These are phyloP conservation scores for Quercus ilex DNA, from an alignment of 306 rosid species.

Conservation along the genomic window DNA sequence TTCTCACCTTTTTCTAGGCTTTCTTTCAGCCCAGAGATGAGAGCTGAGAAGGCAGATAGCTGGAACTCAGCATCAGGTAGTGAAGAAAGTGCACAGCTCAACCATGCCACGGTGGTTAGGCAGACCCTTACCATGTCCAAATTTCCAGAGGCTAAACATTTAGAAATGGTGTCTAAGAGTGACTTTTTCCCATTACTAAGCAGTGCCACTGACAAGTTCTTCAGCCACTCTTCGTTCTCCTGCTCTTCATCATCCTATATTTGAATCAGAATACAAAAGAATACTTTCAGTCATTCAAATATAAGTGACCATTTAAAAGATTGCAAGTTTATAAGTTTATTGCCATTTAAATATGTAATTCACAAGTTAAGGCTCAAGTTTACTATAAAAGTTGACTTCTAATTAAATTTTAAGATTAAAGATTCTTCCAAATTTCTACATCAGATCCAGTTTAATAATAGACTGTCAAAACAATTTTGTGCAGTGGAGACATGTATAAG, in stretches of 20 bases:
- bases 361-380: not conserved
- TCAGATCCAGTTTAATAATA: not conserved
- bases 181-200: constrained; percentile 58
- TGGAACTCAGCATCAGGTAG: constrained; percentile 43
- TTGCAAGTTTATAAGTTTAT: not conserved
- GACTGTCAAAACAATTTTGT: not conserved
- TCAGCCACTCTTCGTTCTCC: constrained; percentile 41
- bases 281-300: constrained; percentile 13
- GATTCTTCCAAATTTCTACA: not conserved
- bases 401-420: not conserved
- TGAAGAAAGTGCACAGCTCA: constrained; percentile 55
- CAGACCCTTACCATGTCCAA: constrained; percentile 50
- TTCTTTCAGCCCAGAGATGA: constrained; percentile 46
- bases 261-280: constrained; percentile 16
- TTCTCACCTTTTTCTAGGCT: constrained; percentile 40
- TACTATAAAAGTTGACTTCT: not conserved
- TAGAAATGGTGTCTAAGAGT: constrained; percentile 47
- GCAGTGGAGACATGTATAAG: not conserved
- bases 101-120: constrained; percentile 59
- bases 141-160: constrained; percentile 50
- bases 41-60: constrained; percentile 45
- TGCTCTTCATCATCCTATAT: constrained; percentile 52
- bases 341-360: not conserved
- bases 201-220: constrained; percentile 45
- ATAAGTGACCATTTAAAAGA: not conserved